A percentile compares a stretch with the other conserved stretches of the same genome.
These are phyloP conservation scores for Curvularia eragrostidis DNA, from an alignment of 2,329 filamentous ascomycete species.

Conservation along the genomic window DNA sequence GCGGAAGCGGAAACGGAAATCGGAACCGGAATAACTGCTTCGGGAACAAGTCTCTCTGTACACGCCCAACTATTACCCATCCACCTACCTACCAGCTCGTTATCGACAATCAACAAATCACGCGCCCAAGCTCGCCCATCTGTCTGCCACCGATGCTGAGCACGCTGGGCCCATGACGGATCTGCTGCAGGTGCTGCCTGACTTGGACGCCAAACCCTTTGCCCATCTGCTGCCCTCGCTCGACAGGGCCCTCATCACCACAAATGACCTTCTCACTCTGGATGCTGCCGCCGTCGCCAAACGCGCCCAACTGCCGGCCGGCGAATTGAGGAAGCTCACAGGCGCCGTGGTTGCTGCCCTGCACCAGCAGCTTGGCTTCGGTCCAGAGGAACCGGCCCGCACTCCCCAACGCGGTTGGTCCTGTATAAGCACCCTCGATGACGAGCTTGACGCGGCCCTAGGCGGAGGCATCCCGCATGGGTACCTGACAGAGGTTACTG, in stretches of 20 bases:
- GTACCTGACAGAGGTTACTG: slow-evolving; percentile 85
- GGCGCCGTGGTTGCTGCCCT: slow-evolving; percentile 71
- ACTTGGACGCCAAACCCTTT: slow-evolving; percentile 75
- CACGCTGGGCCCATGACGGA: slow-evolving; percentile 71
- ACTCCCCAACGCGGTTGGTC: slow-evolving; percentile 53
- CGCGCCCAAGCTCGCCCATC: slow-evolving; percentile 5
- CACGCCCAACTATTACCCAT: background rate
- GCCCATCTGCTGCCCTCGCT: slow-evolving; percentile 78
- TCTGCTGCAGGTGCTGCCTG: slow-evolving; percentile 80
- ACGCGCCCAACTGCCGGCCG: slow-evolving; percentile 79
- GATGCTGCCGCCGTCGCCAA: slow-evolving; percentile 84
- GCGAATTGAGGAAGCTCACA: slow-evolving; percentile 78
- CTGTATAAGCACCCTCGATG: slow-evolving; percentile 81
- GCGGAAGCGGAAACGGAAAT: slow-evolving; percentile 13
- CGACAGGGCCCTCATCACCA: slow-evolving; percentile 78
- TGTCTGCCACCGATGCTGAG: slow-evolving; percentile 41
- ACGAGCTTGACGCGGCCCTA: slow-evolving; percentile 71
- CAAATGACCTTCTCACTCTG: slow-evolving; percentile 83
- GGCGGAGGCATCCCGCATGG: slow-evolving; percentile 82
- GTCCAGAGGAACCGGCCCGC: slow-evolving; percentile 29
- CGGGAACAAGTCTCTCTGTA: background rate
- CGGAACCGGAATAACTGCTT: slow-evolving; percentile 14
- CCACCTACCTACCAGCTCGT: too few relatives aligned
- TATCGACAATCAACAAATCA: background rate
- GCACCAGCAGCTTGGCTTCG: slow-evolving; percentile 65